phyloP scores from a whole-genome alignment of 2,329 filamentous ascomycete species.

The Diaporthe destruens region DNA sequence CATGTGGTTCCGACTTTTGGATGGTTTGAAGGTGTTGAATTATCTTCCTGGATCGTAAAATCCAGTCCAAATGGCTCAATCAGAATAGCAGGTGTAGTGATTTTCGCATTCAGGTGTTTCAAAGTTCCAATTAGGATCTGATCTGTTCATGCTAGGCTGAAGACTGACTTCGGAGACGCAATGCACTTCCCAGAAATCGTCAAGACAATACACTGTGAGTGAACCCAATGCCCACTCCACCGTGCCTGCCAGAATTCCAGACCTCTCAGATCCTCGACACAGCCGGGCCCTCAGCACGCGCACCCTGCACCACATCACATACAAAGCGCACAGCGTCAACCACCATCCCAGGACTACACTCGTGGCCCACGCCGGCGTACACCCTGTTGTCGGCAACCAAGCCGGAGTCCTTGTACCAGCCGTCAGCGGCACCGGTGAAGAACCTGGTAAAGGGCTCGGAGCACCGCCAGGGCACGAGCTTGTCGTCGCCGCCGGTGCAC shows the following conservation, averaged over 20 bases:
- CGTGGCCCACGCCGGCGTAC: conserved; percentile 77
- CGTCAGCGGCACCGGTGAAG: conserved; percentile 66
- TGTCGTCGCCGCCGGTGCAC: conserved; percentile 76
- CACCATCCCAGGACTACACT: conserved; percentile 77
- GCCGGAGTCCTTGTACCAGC: conserved; percentile 67
- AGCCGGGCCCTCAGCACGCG: conserved; percentile 46
- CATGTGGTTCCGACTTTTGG: neutral
- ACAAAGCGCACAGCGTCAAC: conserved; percentile 75
- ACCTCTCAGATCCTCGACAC: conserved; percentile 21
- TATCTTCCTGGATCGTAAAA: neutral
- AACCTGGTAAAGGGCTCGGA: conserved; percentile 71
- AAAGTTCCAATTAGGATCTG: neutral
- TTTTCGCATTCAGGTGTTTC: neutral
- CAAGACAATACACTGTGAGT: neutral
- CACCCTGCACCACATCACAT: conserved; percentile 57
- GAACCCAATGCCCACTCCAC: no score
- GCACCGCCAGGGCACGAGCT: conserved; percentile 77
- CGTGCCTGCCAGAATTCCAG: neutral
- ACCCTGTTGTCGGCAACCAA: conserved; percentile 74
- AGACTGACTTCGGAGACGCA: neutral
- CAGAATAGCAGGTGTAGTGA: neutral
- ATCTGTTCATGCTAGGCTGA: neutral
- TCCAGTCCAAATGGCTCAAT: neutral
- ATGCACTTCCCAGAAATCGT: no score
- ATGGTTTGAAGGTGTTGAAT: neutral